Conservation (phyloP, 805 yeast species). For the Isabelozyma pseudorhagii region DNA sequence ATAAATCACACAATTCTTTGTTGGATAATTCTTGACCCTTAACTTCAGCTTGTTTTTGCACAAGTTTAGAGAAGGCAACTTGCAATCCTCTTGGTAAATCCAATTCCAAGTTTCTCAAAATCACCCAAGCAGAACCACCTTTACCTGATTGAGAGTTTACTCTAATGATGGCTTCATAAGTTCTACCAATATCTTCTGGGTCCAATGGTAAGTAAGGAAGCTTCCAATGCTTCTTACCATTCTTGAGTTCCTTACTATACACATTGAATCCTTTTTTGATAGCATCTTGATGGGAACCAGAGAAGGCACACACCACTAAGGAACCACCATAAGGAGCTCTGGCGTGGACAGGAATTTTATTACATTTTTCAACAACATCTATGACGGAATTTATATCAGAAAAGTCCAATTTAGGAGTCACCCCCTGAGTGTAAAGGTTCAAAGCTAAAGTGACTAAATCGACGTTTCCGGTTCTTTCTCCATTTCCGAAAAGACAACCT, state of each 20-base stretch:
- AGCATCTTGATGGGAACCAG: constrained; percentile 88
- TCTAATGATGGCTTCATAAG: constrained; percentile 88
- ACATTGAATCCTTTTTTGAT: constrained; percentile 74
- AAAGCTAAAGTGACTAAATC: constrained; percentile 76
- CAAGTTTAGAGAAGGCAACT: constrained; percentile 68
- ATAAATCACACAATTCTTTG: constrained; percentile 61
- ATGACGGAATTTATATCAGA: constrained; percentile 63
- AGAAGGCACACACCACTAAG: constrained; percentile 77
- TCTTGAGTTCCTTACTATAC: constrained; percentile 38
- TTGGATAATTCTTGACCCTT: constrained; percentile 70
- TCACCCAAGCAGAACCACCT: constrained; percentile 89
- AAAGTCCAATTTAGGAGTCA: constrained; percentile 68
- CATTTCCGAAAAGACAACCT: constrained; percentile 82
- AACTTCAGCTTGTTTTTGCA: constrained; percentile 66
- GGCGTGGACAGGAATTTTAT: constrained; percentile 74
- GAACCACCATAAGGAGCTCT: constrained; percentile 85
- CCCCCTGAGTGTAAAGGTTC: constrained; percentile 77
- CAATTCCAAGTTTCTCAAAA: constrained; percentile 68
- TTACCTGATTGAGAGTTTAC: constrained; percentile 87
- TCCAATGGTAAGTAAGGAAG: constrained; percentile 83
- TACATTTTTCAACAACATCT: constrained; percentile 73
- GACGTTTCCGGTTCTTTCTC: constrained; percentile 86
- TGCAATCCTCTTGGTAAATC: constrained; percentile 82
- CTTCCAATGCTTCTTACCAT: constrained; percentile 51
- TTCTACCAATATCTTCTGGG: constrained; percentile 81